Conservation (phyloP, 352 stramenopile genomes). For the Phytophthora pistaciae region DNA sequence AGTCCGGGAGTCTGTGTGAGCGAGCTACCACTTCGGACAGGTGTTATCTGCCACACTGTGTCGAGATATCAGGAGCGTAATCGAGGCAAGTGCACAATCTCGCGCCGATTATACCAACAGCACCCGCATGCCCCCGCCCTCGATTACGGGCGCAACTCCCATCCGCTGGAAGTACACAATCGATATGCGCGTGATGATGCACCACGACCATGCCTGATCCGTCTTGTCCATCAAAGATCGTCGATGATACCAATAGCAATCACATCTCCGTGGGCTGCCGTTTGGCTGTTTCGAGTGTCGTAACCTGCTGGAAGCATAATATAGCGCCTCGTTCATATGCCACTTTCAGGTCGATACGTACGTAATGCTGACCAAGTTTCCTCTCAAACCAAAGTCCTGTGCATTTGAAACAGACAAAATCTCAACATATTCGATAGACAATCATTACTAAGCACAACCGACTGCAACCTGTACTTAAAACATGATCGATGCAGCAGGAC, state of each 20-base stretch:
- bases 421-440: background rate
- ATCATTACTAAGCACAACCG: background rate
- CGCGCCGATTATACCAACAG: background rate
- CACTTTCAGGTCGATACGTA: background rate
- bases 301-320: too few species aligned
- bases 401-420: background rate
- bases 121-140: too few species aligned
- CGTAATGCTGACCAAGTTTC: too few species aligned
- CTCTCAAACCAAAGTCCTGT: background rate
- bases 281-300: background rate
- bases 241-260: background rate
- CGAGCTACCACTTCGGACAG: too few species aligned
- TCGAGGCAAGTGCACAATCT: background rate
- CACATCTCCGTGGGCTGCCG: background rate
- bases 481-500: background rate
- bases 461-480: background rate
- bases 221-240: background rate
- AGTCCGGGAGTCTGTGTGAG: background rate
- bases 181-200: background rate
- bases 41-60: too few species aligned
- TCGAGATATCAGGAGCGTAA: background rate
- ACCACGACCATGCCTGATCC: background rate
- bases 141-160: background rate
- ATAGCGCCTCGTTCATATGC: background rate
- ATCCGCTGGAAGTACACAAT: background rate